Evolutionary conservation across 768 basidiomycete genomes (phyloP).

Genomic region (Termitomyces sp.): DNA sequence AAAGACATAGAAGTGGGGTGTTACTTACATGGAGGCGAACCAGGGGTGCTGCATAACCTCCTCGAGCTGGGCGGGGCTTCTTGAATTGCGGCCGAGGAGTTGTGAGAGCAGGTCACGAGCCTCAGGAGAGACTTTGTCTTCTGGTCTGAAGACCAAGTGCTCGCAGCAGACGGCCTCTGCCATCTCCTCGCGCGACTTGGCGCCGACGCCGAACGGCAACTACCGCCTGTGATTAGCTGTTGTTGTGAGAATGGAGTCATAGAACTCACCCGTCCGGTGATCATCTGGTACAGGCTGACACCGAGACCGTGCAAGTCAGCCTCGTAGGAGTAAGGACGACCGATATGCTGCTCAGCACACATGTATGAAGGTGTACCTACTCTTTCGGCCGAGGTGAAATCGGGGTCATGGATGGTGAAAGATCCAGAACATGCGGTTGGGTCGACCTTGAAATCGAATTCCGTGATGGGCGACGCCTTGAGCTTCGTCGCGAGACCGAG

Average conservation of each 20-base stretch:
- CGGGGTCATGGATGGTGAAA: background rate
- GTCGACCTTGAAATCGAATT: background rate
- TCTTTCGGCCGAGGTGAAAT: background rate
- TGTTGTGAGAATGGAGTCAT: background rate
- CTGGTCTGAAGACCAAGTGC: background rate
- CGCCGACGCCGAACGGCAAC: conserved; percentile 7
- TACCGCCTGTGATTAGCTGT: background rate
- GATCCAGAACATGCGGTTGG: background rate
- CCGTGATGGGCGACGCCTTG: background rate
- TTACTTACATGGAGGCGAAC: conserved; percentile 10
- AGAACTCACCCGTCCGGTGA: conserved; percentile 1
- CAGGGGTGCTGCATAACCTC: conserved; percentile 5
- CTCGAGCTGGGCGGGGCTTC: background rate
- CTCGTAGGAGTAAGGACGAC: conserved; percentile 6
- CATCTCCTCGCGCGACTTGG: background rate
- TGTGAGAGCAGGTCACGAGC: background rate
- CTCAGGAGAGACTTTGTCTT: background rate
- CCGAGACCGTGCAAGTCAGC: conserved; percentile 8
- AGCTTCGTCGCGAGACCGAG: conserved; percentile 8
- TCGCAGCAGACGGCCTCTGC: background rate
- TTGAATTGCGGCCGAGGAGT: background rate
- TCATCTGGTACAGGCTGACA: conserved; percentile 7
- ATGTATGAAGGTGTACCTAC: conserved; percentile 9
- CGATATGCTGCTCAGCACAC: background rate
- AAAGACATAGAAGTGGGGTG: background rate